Conservation (phyloP, 169 alveolate species). For the Cryptosporidium felis region DNA sequence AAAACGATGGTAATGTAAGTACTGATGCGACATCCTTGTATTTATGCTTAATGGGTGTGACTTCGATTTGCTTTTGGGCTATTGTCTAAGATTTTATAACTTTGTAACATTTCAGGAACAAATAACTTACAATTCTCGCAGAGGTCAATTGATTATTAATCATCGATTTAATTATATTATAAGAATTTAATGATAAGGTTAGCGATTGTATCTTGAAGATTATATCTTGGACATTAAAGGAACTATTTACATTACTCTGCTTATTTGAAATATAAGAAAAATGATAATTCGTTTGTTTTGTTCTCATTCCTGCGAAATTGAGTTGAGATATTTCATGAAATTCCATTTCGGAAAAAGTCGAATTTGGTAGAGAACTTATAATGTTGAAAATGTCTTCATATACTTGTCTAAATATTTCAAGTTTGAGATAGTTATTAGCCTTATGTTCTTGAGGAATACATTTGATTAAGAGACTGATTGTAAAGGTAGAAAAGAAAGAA, state of each 20-base stretch:
- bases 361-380: not conserved
- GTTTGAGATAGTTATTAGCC: not conserved
- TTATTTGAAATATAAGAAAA: too few species aligned
- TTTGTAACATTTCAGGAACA: not conserved
- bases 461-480: not conserved
- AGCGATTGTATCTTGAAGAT: constrained; percentile 24
- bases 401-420: not conserved
- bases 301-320: not conserved
- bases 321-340: not conserved
- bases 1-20: constrained; percentile 30
- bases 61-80: not conserved
- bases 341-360: not conserved
- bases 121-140: constrained; percentile 31
- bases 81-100: not conserved
- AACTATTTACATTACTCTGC: too few species aligned
- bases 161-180: not conserved
- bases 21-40: constrained; percentile 11
- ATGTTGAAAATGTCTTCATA: constrained; percentile 25
- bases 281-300: too few species aligned
- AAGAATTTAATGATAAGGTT: constrained; percentile 1
- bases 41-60: constrained; percentile 4
- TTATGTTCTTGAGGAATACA: not conserved
- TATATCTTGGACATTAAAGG: too few species aligned
- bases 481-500: not conserved
- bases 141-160: not conserved